These are phyloP conservation scores for Baorangia bicolor DNA, from an alignment of 768 basidiomycete species.

Conservation along the genomic window DNA sequence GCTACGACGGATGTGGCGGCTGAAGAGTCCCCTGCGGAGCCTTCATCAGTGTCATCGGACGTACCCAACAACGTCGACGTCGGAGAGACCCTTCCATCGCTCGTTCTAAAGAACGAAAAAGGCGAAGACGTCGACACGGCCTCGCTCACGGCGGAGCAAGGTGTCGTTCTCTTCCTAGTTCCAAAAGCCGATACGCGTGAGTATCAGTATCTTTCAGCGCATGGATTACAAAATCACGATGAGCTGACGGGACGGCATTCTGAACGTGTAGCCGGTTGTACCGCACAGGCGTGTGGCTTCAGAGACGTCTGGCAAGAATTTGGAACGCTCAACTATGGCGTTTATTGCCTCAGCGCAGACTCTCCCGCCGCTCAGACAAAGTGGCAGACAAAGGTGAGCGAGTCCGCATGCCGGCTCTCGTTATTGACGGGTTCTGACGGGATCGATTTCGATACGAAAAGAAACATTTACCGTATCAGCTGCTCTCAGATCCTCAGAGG, in stretches of 20 bases:
- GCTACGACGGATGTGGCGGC: not conserved
- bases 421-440: slow-evolving; percentile 1
- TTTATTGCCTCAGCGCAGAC: slow-evolving; percentile 87
- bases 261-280: slow-evolving; percentile 75
- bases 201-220: no score
- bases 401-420: not conserved
- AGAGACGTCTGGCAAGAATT: slow-evolving; percentile 82
- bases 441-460: slow-evolving; percentile 32
- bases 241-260: slow-evolving; percentile 1
- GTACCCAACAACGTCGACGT: slow-evolving; percentile 47
- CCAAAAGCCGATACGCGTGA: slow-evolving; percentile 85
- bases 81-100: slow-evolving; percentile 71
- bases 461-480: slow-evolving; percentile 82
- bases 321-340: slow-evolving; percentile 55
- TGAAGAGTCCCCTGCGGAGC: slow-evolving; percentile 8
- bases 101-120: slow-evolving; percentile 83
- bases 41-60: not conserved
- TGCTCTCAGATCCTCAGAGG: slow-evolving; percentile 88
- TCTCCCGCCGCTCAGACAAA: slow-evolving; percentile 69
- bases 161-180: slow-evolving; percentile 79
- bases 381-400: slow-evolving; percentile 81
- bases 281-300: slow-evolving; percentile 90
- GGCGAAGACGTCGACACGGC: slow-evolving; percentile 73
- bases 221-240: no score
- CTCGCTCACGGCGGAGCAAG: slow-evolving; percentile 62